Base-by-base conservation (phyloP, 768 basidiomycete genomes). In the Leccinum subgranulosum region DNA sequence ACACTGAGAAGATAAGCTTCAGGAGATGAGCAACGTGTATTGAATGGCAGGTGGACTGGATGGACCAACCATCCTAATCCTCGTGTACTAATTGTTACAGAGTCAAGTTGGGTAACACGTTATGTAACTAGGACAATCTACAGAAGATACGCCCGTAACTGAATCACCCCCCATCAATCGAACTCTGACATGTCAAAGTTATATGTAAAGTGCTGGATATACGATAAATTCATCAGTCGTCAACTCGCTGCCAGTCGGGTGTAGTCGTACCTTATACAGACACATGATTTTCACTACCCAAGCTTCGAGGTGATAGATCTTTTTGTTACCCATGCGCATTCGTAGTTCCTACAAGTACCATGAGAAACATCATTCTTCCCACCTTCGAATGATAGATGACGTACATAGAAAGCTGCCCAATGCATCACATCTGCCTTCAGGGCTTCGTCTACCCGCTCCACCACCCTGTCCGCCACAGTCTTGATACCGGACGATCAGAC, bases 251-350 rank as follows among this genome's bases (percentile, higher is more conserved):
- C 28, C 4, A 36, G 41, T 51, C 31, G 33, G 31, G 36, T 4
- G 3, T 10, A 15, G 51, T 21, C 58, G 34, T 55, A 90, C 91
- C 79, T 94, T 94, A 65, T 92, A 88, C 57, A 94, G 60, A 66
- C 84, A 90, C 96, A 98, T 98, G 43, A 94, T 84, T 69, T 98
- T 97, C 31, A 97, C 90, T 3, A 95, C 92, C 89, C 93, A 98
- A 17, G 96, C 95, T 67, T 99, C 96, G 45, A 99, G 81, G 68
- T 99, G 96, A 73, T 88, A 98, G 52, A 99, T 98, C 74, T 98
- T 89, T 72, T 92, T 92, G 68, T 84, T 84, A 5, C 96, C 96
- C 54, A 87, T 78, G n/a, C 93, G 84, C 91, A 98, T 92, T n/a
- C 97, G 87, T 36, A 90, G 82, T 76, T 99, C 95, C 93, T 97